These are phyloP conservation scores for Venustampulla echinocandica DNA, from an alignment of 495 filamentous ascomycete species.

Conservation along the genomic window DNA sequence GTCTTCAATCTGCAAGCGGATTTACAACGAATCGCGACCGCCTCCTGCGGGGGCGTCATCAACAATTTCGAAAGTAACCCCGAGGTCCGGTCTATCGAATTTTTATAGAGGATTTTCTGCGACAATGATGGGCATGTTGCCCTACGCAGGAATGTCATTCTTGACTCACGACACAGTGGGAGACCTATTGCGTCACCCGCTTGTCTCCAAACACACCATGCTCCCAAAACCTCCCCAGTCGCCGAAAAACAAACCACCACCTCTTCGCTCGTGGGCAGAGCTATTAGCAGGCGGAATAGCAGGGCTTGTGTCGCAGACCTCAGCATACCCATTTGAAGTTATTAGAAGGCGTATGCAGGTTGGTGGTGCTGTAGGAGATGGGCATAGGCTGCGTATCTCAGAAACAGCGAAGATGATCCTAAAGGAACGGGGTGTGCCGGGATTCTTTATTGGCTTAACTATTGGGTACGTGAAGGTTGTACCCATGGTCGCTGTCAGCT, in stretches of 20 bases:
- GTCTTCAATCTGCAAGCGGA: slow-evolving; percentile 62
- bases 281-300: slow-evolving; percentile 75
- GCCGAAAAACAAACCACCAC: slow-evolving; percentile 49
- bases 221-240: slow-evolving; percentile 34
- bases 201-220: slow-evolving; percentile 59
- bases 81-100: slow-evolving; percentile 65
- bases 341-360: slow-evolving; percentile 93
- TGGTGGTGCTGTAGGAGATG: slow-evolving; percentile 85
- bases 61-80: slow-evolving; percentile 26
- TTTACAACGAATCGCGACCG: slow-evolving; percentile 61
- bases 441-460: slow-evolving; percentile 86
- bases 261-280: slow-evolving; percentile 72
- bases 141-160: slow-evolving; percentile 96
- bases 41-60: slow-evolving; percentile 1
- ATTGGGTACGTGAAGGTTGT: slow-evolving; percentile 94
- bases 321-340: slow-evolving; percentile 87
- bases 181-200: slow-evolving; percentile 64
- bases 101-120: slow-evolving; percentile 93
- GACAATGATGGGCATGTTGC: slow-evolving; percentile 86
- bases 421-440: slow-evolving; percentile 63
- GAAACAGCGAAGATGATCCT: slow-evolving; percentile 73
- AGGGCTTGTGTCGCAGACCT: slow-evolving; percentile 81
- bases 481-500: slow-evolving; percentile 77
- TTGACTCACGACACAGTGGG: slow-evolving; percentile 83
- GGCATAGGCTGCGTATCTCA: slow-evolving; percentile 61